These are phyloP conservation scores for Phaeoacremonium minimum DNA, from an alignment of 2,329 filamentous ascomycete species.

Conservation along the genomic window DNA sequence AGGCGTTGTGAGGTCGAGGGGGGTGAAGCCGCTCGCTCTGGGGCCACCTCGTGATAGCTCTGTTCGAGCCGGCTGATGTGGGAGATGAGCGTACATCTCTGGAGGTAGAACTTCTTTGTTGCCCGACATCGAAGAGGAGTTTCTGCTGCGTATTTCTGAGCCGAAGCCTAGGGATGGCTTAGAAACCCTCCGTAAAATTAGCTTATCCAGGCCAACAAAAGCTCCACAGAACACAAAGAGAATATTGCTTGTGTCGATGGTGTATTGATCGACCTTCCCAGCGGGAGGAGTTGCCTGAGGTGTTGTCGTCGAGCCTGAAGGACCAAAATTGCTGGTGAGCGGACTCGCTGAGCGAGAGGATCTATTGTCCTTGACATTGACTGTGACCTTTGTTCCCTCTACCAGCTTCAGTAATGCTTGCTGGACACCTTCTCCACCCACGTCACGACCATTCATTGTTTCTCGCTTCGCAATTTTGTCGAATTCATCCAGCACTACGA, in stretches of 20 bases:
- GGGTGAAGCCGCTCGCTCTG: constrained; percentile 38
- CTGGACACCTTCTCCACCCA: constrained; percentile 93
- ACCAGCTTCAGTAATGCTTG: constrained; percentile 94
- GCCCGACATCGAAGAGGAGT: constrained; percentile 41
- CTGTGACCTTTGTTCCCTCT: constrained; percentile 88
- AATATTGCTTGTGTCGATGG: constrained; percentile 91
- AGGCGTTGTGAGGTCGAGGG: constrained; percentile 69
- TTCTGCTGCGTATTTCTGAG: constrained; percentile 63
- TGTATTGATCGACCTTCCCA: constrained; percentile 58
- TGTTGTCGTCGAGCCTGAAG: constrained; percentile 38
- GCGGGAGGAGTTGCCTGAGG: constrained; percentile 40
- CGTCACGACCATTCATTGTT: constrained; percentile 84
- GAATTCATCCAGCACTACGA: constrained; percentile 93
- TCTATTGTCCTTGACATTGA: constrained; percentile 79
- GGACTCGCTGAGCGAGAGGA: constrained; percentile 49
- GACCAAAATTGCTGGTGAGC: constrained; percentile 48
- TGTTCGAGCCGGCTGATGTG: constrained; percentile 42
- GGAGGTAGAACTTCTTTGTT: constrained; percentile 60
- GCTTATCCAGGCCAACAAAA: constrained; percentile 88
- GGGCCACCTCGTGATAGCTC: constrained; percentile 17
- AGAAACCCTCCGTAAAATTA: constrained; percentile 80
- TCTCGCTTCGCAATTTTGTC: constrained; percentile 94
- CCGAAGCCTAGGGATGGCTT: constrained; percentile 88
- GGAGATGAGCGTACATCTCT: constrained; percentile 51
- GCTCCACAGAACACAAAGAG: constrained; percentile 96